phyloP scores from a whole-genome alignment of 2,329 filamentous ascomycete genomes.

The Fusarium metavorans region DNA sequence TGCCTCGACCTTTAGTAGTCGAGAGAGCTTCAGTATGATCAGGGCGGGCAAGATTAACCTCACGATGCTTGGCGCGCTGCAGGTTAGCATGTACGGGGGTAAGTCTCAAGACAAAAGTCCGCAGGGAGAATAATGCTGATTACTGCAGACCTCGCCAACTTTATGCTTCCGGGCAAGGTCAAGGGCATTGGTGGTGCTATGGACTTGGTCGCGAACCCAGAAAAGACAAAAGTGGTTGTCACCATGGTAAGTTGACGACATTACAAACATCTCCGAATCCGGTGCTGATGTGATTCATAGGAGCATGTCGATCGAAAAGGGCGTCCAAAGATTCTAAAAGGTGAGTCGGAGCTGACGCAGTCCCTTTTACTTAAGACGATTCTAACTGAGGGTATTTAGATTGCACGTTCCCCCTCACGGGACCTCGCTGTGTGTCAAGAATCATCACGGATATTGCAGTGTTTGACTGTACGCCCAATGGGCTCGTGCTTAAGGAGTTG shows the following conservation, averaged over 20 bases:
- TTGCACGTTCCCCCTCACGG: constrained; percentile 90
- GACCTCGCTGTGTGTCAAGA: constrained; percentile 84
- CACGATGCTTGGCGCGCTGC: constrained; percentile 90
- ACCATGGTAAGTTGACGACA: constrained; percentile 68
- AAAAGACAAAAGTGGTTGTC: constrained; percentile 87
- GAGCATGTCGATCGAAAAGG: constrained; percentile 96
- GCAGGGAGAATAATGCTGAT: background rate
- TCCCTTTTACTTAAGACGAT: background rate
- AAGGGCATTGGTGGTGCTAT: constrained; percentile 94
- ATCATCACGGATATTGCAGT: constrained; percentile 82
- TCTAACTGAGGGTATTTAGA: background rate
- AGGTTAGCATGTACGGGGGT: constrained; percentile 75
- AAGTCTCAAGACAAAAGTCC: background rate
- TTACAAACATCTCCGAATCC: rapidly evolving
- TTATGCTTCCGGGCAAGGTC: constrained; percentile 91
- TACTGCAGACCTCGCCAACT: constrained; percentile 79
- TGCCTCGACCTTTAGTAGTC: constrained; percentile 82
- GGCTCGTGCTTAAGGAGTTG: background rate
- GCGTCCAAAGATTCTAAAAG: constrained; percentile 89
- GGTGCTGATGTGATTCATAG: background rate
- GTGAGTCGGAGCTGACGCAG: constrained; percentile 49
- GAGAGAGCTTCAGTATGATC: constrained; percentile 93
- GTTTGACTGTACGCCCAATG: constrained; percentile 1
- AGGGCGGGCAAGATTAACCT: constrained; percentile 83
- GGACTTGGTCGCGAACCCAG: constrained; percentile 90